A percentile compares a stretch with the other conserved stretches of the same genome.
Conservation (phyloP, 148 eudicot species). For the Persicaria maculosa region DNA sequence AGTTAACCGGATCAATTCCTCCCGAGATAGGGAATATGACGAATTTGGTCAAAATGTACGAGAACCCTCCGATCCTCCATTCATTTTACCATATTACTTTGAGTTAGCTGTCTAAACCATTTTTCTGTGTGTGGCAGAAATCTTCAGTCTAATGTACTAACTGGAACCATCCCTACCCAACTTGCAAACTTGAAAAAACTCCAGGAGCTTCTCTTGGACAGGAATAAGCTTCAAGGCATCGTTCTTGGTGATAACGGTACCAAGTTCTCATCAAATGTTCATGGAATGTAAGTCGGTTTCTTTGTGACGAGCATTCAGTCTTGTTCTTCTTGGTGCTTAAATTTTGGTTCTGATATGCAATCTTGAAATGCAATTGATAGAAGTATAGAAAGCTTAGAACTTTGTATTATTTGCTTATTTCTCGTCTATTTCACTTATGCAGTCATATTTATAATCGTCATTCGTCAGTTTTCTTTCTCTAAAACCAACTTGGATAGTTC, state of each 20-base stretch:
- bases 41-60: conserved; percentile 57
- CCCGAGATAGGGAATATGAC: conserved; percentile 60
- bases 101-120: background rate
- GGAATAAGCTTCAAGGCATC: conserved; percentile 76
- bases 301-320: background rate
- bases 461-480: background rate
- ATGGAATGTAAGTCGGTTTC: conserved; percentile 50
- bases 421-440: background rate
- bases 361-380: background rate
- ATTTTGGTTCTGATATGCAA: background rate
- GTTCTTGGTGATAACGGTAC: conserved; percentile 51
- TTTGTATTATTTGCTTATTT: background rate
- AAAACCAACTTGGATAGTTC: background rate
- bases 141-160: conserved; percentile 72
- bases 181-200: conserved; percentile 61
- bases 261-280: conserved; percentile 20
- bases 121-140: conserved; percentile 38
- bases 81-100: background rate
- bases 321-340: background rate
- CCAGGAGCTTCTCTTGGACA: conserved; percentile 71
- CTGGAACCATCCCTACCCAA: conserved; percentile 63
- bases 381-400: background rate
- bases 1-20: conserved; percentile 72
- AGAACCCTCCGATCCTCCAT: background rate
- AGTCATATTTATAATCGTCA: too few relatives aligned